Percentiles rank a stretch among this genome's conserved stretches.
phyloP scores from a whole-genome alignment of 2,329 filamentous ascomycete species.

The Xylariaceae sp. region DNA sequence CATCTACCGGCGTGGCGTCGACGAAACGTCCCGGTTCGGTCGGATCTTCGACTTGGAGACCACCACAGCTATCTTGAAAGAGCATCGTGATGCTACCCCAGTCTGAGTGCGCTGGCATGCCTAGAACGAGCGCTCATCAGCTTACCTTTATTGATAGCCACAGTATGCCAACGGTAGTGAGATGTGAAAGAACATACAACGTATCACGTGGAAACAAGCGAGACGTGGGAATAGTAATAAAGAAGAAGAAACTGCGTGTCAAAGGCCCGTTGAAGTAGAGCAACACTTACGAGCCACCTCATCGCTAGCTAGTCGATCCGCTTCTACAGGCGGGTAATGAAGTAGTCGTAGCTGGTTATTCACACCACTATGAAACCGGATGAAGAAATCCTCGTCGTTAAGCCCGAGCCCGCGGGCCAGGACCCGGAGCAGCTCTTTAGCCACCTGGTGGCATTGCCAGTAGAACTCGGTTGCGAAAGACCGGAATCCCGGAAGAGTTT shows the following conservation, averaged over 20 bases:
- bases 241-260: too few species aligned
- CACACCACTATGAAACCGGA: conserved; percentile 48
- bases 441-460: conserved; percentile 41
- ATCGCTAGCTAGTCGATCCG: conserved; percentile 39
- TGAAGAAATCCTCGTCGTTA: conserved; percentile 41
- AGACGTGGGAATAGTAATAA: too few species aligned
- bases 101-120: conserved; percentile 33
- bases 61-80: conserved; percentile 43
- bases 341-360: conserved; percentile 59
- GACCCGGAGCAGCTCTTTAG: conserved; percentile 40
- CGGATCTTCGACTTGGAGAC: conserved; percentile 43
- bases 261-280: not conserved
- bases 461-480: conserved; percentile 47
- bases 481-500: conserved; percentile 43
- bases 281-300: conserved; percentile 34
- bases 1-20: conserved; percentile 31
- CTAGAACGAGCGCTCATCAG: conserved; percentile 4
- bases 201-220: too few species aligned
- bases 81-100: conserved; percentile 44
- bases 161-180: not conserved
- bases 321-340: conserved; percentile 52
- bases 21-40: conserved; percentile 34
- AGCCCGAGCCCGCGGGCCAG: conserved; percentile 46
- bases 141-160: not conserved
- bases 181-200: too few species aligned